These are phyloP conservation scores for Brassica incana DNA, from an alignment of 345 rosid species.

Conservation along the genomic window DNA sequence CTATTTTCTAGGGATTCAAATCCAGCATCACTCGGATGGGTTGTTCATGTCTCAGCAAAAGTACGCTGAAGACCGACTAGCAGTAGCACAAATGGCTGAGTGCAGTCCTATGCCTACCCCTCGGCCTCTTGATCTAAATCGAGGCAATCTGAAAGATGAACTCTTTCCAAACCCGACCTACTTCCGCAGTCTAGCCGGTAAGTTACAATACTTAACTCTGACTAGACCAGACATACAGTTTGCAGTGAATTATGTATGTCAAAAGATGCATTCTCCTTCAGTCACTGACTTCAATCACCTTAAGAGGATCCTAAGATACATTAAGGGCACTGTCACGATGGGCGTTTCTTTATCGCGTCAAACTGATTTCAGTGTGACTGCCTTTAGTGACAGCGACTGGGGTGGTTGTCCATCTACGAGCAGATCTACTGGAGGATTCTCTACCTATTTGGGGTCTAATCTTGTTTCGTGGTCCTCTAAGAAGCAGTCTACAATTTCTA, in stretches of 20 bases:
- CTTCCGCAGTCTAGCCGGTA: neutral
- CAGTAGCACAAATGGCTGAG: neutral
- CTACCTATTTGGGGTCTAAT: neutral
- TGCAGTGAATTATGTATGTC: neutral
- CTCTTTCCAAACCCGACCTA: neutral
- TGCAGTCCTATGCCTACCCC: neutral
- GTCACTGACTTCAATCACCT: neutral
- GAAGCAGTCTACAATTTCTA: neutral
- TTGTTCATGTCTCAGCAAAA: neutral
- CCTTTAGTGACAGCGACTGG: neutral
- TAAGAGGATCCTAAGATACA: neutral
- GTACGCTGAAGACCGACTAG: neutral
- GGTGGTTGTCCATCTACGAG: neutral
- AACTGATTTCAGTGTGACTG: neutral
- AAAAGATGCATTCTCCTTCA: neutral
- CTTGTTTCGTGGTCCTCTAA: neutral
- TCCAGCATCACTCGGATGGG: neutral
- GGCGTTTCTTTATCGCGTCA: neutral
- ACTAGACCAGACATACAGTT: neutral
- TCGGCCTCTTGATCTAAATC: neutral
- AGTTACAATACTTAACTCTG: neutral
- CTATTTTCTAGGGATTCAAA: neutral
- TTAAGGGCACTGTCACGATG: neutral
- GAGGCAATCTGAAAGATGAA: neutral
- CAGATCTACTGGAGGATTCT: neutral